Conservation (phyloP, 2,329 filamentous ascomycete species). For the Xylariaceae sp. region DNA sequence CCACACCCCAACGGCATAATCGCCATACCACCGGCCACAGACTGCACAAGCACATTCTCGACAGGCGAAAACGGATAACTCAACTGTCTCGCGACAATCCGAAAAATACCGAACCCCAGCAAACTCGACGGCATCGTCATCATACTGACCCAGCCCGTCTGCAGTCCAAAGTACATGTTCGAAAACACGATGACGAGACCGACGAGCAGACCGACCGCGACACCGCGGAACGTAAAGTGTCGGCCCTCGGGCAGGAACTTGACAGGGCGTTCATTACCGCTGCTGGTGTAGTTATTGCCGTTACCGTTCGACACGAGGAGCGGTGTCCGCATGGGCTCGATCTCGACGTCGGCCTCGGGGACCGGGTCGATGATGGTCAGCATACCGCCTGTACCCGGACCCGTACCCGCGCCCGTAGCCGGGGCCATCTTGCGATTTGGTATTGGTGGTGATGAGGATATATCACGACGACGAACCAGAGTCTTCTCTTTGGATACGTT, state of each 20-base stretch:
- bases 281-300: not conserved
- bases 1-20: constrained; percentile 96
- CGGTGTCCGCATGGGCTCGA: no score
- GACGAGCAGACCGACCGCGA: constrained; percentile 74
- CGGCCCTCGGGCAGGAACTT: constrained; percentile 40
- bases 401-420: no score
- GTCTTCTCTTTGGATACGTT: no score
- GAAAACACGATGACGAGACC: constrained; percentile 91
- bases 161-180: constrained; percentile 98
- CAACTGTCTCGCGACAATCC: constrained; percentile 65
- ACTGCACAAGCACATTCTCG: constrained; percentile 95
- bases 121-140: constrained; percentile 97
- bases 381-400: constrained; percentile 25
- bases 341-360: constrained; percentile 10
- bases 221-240: constrained; percentile 80
- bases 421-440: no score
- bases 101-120: constrained; percentile 93
- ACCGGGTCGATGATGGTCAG: constrained; percentile 5
- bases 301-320: no score
- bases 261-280: constrained; percentile 15
- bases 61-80: constrained; percentile 83
- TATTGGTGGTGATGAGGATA: no score
- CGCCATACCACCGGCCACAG: constrained; percentile 88
- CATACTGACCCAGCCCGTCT: constrained; percentile 67
- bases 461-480: no score